phyloP scores from a whole-genome alignment of 1,284 basidiomycete genomes.

The Papiliotrema flavescens region DNA sequence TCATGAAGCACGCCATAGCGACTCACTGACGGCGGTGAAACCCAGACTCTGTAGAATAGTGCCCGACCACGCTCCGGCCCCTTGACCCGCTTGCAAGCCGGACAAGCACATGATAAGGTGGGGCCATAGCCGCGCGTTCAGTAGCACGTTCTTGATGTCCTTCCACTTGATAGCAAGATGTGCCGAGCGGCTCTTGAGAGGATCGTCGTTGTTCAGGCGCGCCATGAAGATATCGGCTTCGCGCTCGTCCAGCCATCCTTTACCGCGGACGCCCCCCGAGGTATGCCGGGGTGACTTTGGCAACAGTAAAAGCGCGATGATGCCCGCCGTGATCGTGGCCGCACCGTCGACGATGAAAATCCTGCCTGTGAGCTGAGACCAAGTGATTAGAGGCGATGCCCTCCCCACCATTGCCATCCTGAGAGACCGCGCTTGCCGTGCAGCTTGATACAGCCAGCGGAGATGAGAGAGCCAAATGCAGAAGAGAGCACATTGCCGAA shows the following conservation, averaged over 20 bases:
- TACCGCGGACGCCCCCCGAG: constrained; percentile 12
- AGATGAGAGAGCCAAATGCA: constrained; percentile 2
- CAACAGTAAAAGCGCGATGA: neutral
- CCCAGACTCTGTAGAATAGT: constrained; percentile 2
- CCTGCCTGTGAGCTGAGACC: neutral
- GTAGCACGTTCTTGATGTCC: constrained; percentile 1
- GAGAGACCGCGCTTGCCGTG: neutral
- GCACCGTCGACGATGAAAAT: constrained; percentile 3
- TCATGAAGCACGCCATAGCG: neutral
- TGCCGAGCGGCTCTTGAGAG: neutral
- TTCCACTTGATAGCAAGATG: neutral
- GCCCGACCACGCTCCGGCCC: neutral
- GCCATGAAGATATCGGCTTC: constrained; percentile 39
- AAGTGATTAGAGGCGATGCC: too few species aligned
- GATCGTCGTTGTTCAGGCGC: constrained; percentile 1
- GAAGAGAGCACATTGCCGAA: neutral
- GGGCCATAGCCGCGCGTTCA: constrained; percentile 1
- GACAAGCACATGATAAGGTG: constrained; percentile 4
- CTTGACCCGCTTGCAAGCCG: neutral
- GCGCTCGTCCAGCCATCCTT: constrained; percentile 47
- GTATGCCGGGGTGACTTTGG: constrained; percentile 4
- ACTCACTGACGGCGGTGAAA: constrained; percentile 1
- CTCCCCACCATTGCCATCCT: constrained; percentile 1
- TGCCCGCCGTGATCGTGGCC: neutral
- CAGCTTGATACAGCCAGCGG: constrained; percentile 3